Conservation (phyloP, 2,329 filamentous ascomycete genomes). For the Graphilbum ipis-grandicollis region DNA sequence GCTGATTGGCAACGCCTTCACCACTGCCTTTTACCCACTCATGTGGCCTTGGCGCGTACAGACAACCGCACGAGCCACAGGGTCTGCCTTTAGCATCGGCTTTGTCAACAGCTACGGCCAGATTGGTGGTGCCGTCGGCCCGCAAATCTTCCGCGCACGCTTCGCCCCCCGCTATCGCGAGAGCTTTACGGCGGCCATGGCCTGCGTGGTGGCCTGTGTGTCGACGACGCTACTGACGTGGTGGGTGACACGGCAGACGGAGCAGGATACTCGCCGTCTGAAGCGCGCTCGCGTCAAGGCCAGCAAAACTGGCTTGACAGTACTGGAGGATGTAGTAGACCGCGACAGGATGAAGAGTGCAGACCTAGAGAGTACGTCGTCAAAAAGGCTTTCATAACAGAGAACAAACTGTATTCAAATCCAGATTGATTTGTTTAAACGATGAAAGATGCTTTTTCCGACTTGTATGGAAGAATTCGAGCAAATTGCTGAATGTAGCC, state of each 20-base stretch:
- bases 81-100: conserved; percentile 7
- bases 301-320: conserved; percentile 4
- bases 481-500: too few relatives aligned
- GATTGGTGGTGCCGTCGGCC: conserved; percentile 8
- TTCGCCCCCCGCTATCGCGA: conserved; percentile 6
- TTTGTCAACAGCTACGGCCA: conserved; percentile 9
- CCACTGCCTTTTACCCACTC: conserved; percentile 15
- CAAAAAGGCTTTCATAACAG: too few relatives aligned
- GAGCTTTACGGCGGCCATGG: conserved; percentile 6
- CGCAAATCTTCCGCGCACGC: conserved; percentile 7
- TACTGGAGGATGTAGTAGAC: conserved; percentile 7
- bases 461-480: too few relatives aligned
- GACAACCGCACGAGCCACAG: conserved; percentile 5
- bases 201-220: conserved; percentile 1
- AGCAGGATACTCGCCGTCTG: conserved; percentile 4
- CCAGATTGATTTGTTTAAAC: too few relatives aligned
- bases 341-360: too few relatives aligned
- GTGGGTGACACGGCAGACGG: conserved; percentile 6
- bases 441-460: too few relatives aligned
- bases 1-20: conserved; percentile 26
- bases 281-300: conserved; percentile 5
- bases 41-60: conserved; percentile 9
- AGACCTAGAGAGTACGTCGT: too few relatives aligned
- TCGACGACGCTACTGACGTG: conserved; percentile 5
- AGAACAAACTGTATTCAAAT: too few relatives aligned